Evolutionary conservation across 2,329 filamentous ascomycete species (phyloP).

Genomic region (Alternaria atra): DNA sequence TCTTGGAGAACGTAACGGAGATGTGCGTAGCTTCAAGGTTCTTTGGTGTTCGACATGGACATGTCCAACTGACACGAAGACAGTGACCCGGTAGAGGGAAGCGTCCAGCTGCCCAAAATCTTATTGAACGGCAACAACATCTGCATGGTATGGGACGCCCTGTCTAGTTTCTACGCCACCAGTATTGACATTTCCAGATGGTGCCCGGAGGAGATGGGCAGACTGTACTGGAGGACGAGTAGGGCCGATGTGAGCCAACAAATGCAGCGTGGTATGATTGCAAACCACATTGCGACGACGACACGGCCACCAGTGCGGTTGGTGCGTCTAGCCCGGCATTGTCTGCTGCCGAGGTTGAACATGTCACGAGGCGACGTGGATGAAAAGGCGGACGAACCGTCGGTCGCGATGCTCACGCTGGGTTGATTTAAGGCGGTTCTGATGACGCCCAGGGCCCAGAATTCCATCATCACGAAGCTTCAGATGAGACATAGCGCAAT

Average conservation of each 20-base stretch:
- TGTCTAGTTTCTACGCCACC: neutral
- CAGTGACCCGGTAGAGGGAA: constrained; percentile 85
- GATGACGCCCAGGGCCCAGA: constrained; percentile 12
- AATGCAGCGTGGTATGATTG: constrained; percentile 4
- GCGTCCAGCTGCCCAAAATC: constrained; percentile 92
- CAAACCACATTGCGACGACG: neutral
- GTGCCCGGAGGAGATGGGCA: constrained; percentile 47
- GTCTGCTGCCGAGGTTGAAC: neutral
- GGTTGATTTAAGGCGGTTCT: constrained; percentile 8
- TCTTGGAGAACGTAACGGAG: constrained; percentile 95
- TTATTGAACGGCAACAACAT: constrained; percentile 98
- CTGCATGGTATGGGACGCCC: constrained; percentile 80
- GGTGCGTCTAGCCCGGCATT: constrained; percentile 1
- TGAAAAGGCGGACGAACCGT: neutral
- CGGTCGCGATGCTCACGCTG: constrained; percentile 6
- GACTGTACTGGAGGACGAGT: constrained; percentile 38
- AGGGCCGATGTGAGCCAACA: constrained; percentile 3
- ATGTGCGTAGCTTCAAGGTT: constrained; percentile 68
- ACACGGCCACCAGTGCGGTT: constrained; percentile 5
- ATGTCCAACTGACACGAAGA: constrained; percentile 13
- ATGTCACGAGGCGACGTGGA: constrained; percentile 3
- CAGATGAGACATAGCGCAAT: constrained; percentile 2
- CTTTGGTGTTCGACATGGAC: neutral
- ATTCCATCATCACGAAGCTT: constrained; percentile 1
- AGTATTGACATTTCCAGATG: constrained; percentile 37